phyloP scores from a whole-genome alignment of 768 basidiomycete genomes.

The Cystobasidium onofrii region DNA sequence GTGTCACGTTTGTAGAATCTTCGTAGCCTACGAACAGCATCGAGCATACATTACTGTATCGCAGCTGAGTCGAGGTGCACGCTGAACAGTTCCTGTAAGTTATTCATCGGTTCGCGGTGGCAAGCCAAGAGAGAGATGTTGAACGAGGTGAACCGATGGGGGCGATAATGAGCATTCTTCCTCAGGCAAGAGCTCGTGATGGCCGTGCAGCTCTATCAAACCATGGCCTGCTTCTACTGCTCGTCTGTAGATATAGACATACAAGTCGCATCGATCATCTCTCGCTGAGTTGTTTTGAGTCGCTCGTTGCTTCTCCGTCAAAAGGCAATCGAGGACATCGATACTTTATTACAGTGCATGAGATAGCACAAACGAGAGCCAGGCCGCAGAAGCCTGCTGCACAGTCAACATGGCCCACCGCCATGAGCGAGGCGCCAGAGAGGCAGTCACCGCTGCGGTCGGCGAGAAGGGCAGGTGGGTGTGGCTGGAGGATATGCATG shows the following conservation, averaged over 20 bases:
- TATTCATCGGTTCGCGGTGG: no score
- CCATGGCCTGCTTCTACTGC: no score
- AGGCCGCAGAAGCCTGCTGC: neutral
- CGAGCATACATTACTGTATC: no score
- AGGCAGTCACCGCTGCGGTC: slow-evolving; percentile 58
- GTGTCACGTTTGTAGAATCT: no score
- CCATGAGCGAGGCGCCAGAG: slow-evolving; percentile 35
- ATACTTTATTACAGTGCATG: neutral
- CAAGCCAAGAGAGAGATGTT: neutral
- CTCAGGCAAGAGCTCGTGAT: no score
- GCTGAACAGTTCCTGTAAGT: no score
- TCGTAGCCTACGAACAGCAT: no score
- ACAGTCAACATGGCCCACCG: neutral
- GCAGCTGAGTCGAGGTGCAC: no score
- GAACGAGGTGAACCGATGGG: neutral
- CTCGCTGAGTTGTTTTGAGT: no score
- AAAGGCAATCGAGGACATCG: neutral
- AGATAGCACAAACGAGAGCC: neutral
- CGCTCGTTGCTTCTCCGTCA: neutral
- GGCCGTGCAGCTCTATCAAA: no score
- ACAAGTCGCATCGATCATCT: no score
- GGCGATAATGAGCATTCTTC: neutral
- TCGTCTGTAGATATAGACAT: no score
- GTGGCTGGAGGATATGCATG: neutral
- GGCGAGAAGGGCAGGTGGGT: slow-evolving; percentile 2